phyloP scores from a whole-genome alignment of 1,139 yeast species.

The Hyphopichia khmerensis region DNA sequence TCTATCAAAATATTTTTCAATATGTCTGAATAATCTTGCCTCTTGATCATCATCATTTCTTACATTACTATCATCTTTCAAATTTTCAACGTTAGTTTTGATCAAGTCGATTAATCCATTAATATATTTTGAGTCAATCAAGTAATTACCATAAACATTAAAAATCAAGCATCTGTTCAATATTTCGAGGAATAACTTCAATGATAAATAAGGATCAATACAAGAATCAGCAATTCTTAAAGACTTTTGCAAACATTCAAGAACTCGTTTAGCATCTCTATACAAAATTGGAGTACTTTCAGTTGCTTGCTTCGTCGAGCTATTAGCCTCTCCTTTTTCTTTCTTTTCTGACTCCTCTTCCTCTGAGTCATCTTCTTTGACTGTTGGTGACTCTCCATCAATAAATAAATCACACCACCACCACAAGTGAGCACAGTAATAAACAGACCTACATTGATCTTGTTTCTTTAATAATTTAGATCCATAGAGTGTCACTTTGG shows the following conservation, averaged over 20 bases:
- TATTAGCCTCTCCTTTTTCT: neutral
- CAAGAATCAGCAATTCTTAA: slow-evolving; percentile 90
- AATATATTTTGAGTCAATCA: slow-evolving; percentile 70
- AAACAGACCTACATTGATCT: slow-evolving; percentile 92
- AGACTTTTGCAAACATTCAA: slow-evolving; percentile 59
- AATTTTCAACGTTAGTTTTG: slow-evolving; percentile 66
- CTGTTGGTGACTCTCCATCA: slow-evolving; percentile 26
- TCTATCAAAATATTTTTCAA: slow-evolving; percentile 52
- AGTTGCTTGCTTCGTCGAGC: slow-evolving; percentile 6
- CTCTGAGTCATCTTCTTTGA: slow-evolving; percentile 8
- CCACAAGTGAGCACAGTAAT: slow-evolving; percentile 88
- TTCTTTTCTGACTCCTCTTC: slow-evolving; percentile 2
- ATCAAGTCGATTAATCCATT: slow-evolving; percentile 86
- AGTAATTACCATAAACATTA: slow-evolving; percentile 76
- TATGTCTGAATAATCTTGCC: slow-evolving; percentile 30
- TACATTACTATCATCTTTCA: slow-evolving; percentile 31
- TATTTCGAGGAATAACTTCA: slow-evolving; percentile 85
- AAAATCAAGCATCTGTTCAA: slow-evolving; percentile 82
- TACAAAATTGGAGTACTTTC: slow-evolving; percentile 13
- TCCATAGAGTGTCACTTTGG: slow-evolving; percentile 84
- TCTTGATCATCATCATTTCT: slow-evolving; percentile 30
- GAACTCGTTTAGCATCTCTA: slow-evolving; percentile 43
- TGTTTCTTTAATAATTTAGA: slow-evolving; percentile 86
- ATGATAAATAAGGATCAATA: slow-evolving; percentile 77
- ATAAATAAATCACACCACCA: slow-evolving; percentile 68